Evolutionary conservation across 306 rosid genomes (phyloP), one percentile per base, ranked within the genome.

Genomic region (Malus fusca): DNA sequence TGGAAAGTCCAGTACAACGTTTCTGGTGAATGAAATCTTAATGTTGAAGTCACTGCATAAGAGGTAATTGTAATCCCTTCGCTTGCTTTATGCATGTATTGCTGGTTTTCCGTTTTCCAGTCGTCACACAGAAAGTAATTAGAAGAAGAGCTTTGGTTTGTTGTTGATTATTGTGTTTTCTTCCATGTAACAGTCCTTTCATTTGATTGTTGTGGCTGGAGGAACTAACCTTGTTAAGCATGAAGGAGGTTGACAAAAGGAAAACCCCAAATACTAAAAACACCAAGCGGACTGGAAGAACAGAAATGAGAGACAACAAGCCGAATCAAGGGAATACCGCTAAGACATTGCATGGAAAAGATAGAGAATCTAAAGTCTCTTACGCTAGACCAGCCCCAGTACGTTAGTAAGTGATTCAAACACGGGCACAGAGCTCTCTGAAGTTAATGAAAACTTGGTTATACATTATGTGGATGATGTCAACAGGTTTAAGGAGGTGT

Each of bases 211-310:
- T 78, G 77, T 81, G 67, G 71, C 70, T 79, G 75, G 79, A 80
- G 72, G 77, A 77, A 70, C 60, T 88, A 75, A 69, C 77, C 51
- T 52, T 68, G 58, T 61, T 56, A 26, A 81, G 67, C 71, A 92
- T 92, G 98, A 92, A 87, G 81, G 95, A 92, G 78, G 86, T 74
- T 66, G 97, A 88, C 77, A 89, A 82, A 84, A 91, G 84, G 82
- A 92, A 83, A 73, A 67, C 87, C 52, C 66, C 90, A 11, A 85
- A 74, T 84, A 82, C 78, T 79, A 85, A 80, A 80, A 88, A 82
- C 78, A 75, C 89, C 77, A 92, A 84, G 86, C 79, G 85, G 73
- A 30, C 87, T 15, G 84, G 82, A 77, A 92, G 85, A 90, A 59
- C 82, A 0, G 89, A 88, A 74, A 82, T 82, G 78, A 78, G 79